phyloP scores from a whole-genome alignment of 169 alveolate genomes.

The Plasmodium cynomolgi region DNA sequence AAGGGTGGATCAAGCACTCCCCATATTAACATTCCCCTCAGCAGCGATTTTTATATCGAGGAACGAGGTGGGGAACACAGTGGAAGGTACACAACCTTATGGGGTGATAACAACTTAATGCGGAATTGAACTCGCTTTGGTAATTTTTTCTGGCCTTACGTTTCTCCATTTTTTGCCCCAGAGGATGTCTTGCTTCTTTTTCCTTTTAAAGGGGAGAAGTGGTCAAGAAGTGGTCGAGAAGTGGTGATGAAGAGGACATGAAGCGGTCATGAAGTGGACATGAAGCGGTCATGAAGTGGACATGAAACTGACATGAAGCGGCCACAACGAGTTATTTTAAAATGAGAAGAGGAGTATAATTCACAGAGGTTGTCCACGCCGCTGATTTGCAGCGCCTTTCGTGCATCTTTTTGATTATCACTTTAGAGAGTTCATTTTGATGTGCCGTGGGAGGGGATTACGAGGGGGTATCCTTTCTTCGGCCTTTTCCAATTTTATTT shows the following conservation, averaged over 20 bases:
- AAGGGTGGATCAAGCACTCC: not conserved
- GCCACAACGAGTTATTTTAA: not conserved
- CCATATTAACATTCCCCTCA: not conserved
- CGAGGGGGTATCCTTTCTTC: not conserved
- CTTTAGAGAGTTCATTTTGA: slow-evolving; percentile 65
- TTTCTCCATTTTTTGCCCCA: slow-evolving; percentile 73
- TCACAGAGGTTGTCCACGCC: not conserved
- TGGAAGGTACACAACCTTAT: not conserved
- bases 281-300: not conserved
- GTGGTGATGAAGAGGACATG: not conserved
- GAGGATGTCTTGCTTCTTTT: slow-evolving; percentile 69
- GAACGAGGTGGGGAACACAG: not conserved
- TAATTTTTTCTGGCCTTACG: slow-evolving; percentile 15
- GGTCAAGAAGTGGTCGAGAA: not conserved
- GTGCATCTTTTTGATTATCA: not conserved
- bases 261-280: not conserved
- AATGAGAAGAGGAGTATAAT: not conserved
- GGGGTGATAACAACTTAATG: not conserved
- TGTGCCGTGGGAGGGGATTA: not conserved
- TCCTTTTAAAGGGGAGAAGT: slow-evolving; percentile 9
- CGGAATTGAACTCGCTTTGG: not conserved
- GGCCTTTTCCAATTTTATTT: not conserved
- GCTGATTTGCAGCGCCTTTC: not conserved
- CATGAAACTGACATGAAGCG: not conserved
- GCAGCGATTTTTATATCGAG: not conserved